phyloP scores from a whole-genome alignment of 1,284 basidiomycete species.

The Calocybe gambosa region DNA sequence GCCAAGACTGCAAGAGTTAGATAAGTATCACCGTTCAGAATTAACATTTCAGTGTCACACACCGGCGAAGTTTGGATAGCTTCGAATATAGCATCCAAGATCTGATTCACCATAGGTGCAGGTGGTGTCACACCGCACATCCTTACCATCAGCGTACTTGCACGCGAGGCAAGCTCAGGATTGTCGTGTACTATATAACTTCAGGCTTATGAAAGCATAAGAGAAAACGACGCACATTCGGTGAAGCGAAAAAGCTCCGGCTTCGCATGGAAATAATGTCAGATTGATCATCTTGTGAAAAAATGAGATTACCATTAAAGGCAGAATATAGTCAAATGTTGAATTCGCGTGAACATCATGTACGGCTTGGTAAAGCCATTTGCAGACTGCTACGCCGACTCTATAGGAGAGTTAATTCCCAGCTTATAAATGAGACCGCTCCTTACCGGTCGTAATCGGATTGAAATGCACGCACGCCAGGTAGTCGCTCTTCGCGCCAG shows the following conservation, averaged over 20 bases:
- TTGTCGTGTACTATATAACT: slow-evolving; percentile 55
- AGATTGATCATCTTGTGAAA: not conserved
- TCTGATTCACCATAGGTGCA: slow-evolving; percentile 45
- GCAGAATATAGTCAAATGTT: slow-evolving; percentile 75
- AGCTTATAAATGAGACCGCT: slow-evolving; percentile 2
- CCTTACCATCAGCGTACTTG: slow-evolving; percentile 55
- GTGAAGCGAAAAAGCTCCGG: slow-evolving; percentile 70
- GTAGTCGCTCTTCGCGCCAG: slow-evolving; percentile 64
- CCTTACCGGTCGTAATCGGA: slow-evolving; percentile 76
- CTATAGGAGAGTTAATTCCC: slow-evolving; percentile 25
- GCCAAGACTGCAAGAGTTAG: slow-evolving; percentile 52
- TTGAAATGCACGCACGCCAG: slow-evolving; percentile 72
- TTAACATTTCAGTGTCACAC: slow-evolving; percentile 22
- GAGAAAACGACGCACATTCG: slow-evolving; percentile 38
- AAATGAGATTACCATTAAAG: slow-evolving; percentile 54
- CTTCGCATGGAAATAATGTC: slow-evolving; percentile 25
- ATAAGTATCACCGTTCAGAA: not conserved
- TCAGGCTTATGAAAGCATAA: slow-evolving; percentile 2
- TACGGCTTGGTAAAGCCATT: slow-evolving; percentile 69
- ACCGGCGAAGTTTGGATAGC: slow-evolving; percentile 64
- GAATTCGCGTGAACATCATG: slow-evolving; percentile 73
- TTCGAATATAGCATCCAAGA: slow-evolving; percentile 60
- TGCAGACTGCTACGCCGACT: slow-evolving; percentile 62
- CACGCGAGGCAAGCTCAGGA: slow-evolving; percentile 55
- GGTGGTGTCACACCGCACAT: slow-evolving; percentile 74